A percentile compares a stretch with the other conserved stretches of the same genome.
These are phyloP conservation scores for Tetracladium setigerum DNA, from an alignment of 495 filamentous ascomycete genomes.

Conservation along the genomic window DNA sequence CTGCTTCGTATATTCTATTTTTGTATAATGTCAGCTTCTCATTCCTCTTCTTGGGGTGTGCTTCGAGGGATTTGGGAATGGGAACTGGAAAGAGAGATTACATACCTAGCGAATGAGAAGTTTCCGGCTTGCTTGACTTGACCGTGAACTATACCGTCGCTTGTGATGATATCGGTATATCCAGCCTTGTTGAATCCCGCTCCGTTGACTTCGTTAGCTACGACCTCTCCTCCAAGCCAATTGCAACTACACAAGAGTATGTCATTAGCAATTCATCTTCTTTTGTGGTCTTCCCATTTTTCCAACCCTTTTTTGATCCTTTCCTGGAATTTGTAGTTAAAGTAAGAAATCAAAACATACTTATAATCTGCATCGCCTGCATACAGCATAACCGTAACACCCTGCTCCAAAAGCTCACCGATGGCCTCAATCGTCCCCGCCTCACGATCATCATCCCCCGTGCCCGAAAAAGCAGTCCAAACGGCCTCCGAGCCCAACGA, in stretches of 20 bases:
- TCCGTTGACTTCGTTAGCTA: constrained; percentile 36
- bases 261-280: background rate
- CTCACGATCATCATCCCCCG: constrained; percentile 50
- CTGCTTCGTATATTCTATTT: constrained; percentile 42
- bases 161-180: constrained; percentile 45
- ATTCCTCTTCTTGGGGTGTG: background rate
- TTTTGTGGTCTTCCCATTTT: too few species aligned
- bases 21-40: too few species aligned
- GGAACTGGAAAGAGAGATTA: constrained; percentile 22
- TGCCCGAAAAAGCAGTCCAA: constrained; percentile 39
- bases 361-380: constrained; percentile 58
- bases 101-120: constrained; percentile 55
- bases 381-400: constrained; percentile 47
- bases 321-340: constrained; percentile 3
- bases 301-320: too few species aligned
- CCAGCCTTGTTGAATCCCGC: constrained; percentile 42
- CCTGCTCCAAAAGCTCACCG: constrained; percentile 38
- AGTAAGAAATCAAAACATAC: constrained; percentile 28
- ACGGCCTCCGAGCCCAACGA: constrained; percentile 40
- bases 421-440: constrained; percentile 42
- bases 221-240: constrained; percentile 43
- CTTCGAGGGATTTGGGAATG: background rate
- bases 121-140: constrained; percentile 55
- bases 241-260: constrained; percentile 10
- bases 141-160: constrained; percentile 50